Evolutionary conservation across 441 rosid species (phyloP), one percentile per base, ranked within the genome.

Genomic region (Flueggea neowawraea): DNA sequence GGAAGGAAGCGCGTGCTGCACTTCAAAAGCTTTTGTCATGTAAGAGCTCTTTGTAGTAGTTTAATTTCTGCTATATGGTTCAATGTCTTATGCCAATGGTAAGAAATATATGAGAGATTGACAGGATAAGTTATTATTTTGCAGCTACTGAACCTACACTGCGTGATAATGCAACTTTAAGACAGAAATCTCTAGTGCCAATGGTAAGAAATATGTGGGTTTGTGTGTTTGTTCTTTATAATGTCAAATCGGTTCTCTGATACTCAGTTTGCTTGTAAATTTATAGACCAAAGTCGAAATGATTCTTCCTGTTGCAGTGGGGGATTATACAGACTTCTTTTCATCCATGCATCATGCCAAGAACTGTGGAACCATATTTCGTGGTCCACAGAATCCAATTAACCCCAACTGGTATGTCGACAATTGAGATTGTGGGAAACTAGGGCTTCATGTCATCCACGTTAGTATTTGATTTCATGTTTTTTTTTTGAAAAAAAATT

Each of bases 311-410:
- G 63, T 83, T 68, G 89, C 66, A 33, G 87, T 94, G 57, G 98
- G 98, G 59, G 98, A 94, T 78, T 94, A 94, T 64, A 82, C 96
- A 1, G 98, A 94, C 75, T 94, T 94, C 82, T 94, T 87, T 79
- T 84, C 95, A 59, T 90, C 97, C 36, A 78, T 82, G 90, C 86
- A 94, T 76, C 98, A 94, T 48, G 95, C 96, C 1, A 94, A 83
- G 84, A 90, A 94, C 63, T 94, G 98, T 16, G 96, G 96, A 5
- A 78, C 81, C 44, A 94, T 90, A 55, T 90, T 94, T 66, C 96
- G 95, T 5, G 97, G 98, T 45, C 93, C 97, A 14, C 68, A 85
- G 79, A 87, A 83, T 63, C 78, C 97, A 22, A 78, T 94, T 15
- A 71, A 73, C 31, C 77, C 79, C 44, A 94, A 94, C 64, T 94